Conservation (phyloP, 225 moss, liverwort and hornwort genomes). For the Asterella californica region DNA sequence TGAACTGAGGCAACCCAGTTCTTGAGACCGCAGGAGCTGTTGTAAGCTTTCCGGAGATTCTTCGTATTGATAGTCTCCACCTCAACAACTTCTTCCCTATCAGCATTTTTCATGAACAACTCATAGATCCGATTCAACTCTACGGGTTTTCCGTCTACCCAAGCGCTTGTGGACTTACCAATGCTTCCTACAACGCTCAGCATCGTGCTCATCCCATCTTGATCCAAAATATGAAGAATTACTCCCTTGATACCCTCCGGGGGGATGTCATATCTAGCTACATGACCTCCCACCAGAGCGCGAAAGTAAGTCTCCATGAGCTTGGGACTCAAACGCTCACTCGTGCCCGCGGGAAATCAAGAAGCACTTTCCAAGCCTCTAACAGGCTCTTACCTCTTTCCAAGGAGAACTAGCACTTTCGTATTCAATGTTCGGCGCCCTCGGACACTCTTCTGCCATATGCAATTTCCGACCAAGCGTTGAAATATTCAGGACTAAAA, state of each 20-base stretch:
- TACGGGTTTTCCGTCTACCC: constrained; percentile 22
- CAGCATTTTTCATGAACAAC: constrained; percentile 20
- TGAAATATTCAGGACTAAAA: background rate
- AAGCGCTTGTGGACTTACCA: constrained; percentile 21
- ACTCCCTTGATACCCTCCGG: constrained; percentile 23
- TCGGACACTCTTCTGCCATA: background rate
- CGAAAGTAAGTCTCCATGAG: constrained; percentile 16
- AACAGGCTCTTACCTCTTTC: background rate
- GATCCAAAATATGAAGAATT: constrained; percentile 18
- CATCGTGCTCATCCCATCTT: constrained; percentile 19
- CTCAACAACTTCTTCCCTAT: constrained; percentile 17
- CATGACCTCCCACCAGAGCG: constrained; percentile 16
- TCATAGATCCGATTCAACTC: constrained; percentile 23
- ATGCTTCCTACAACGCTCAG: constrained; percentile 16
- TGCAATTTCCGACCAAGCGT: background rate
- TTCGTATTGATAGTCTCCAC: constrained; percentile 19
- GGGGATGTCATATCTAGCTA: constrained; percentile 22
- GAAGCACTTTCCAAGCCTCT: background rate
- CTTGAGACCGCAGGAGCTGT: constrained; percentile 22
- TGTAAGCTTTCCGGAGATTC: constrained; percentile 21
- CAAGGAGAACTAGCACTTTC: background rate
- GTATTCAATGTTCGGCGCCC: background rate
- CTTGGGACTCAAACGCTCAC: background rate
- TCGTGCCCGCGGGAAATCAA: background rate
- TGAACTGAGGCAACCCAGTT: constrained; percentile 26